Base-by-base conservation (phyloP, 192 early-diverging fungal genomes). In the Coemansia guatemalensis region DNA sequence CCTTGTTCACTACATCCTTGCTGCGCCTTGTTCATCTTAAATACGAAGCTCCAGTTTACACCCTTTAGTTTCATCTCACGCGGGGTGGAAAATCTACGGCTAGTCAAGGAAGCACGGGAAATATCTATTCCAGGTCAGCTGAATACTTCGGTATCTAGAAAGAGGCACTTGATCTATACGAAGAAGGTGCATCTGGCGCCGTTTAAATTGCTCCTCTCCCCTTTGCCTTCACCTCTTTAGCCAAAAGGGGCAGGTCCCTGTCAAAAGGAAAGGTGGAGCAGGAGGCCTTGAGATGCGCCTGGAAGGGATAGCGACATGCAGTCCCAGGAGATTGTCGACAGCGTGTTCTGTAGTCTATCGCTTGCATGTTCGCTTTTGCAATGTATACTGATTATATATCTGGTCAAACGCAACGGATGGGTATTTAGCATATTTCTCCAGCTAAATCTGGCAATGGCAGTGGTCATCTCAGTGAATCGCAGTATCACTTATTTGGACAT, bases 401-500 rank as follows among this genome's bases (percentile, higher is more conserved):
- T 81, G 62, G 78, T 81, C 8, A 71, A 56, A 48, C 68, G 65
- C 21, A 64, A 74, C 52, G 69, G 78, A 49, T 81, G 78, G 78
- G 78, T 81, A 11, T 81, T 74, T 33, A 81, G 78, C 60, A 81
- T 81, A 56, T 81, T 81, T 52, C 65, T 71, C 4, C 78, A 68
- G 35, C 66, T 81, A 24, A 74, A 68, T 29, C 72, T 81, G 2
- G 78, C 78, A n/a, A 81, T 81, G 78, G 78, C 78, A 5, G 44
- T 60, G 6, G 72, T 75, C 2, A 57, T 81, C 5, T 75, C 78
- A 9, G 20, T 65, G 20, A 81, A 81, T 56, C 78, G 78, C 29
- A 58, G 68, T 26, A 81, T 81, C 58, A 81, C 72, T 69, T 81
- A 74, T 33, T 66, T 81, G 54, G 78, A 81, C 53, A 81, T 81